A percentile compares a stretch with the other conserved stretches of the same genome.
Conservation (phyloP, 2,329 filamentous ascomycete genomes). For the Penicillium griseofulvum region DNA sequence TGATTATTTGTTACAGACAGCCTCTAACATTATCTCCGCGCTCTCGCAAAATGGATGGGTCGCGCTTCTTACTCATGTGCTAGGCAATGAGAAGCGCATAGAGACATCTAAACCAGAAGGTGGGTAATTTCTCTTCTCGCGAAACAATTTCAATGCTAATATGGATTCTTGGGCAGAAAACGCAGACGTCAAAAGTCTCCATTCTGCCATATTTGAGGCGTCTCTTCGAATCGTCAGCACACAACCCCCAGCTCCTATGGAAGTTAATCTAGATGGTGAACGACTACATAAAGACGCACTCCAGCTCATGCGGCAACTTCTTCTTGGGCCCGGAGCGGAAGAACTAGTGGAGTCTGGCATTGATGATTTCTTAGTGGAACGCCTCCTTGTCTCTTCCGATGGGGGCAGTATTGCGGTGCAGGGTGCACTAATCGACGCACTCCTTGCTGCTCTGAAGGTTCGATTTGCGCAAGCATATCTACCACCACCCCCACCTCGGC, state of each 20-base stretch:
- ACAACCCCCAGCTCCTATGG: conserved; percentile 14
- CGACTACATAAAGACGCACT: conserved; percentile 70
- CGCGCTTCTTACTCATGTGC: conserved; percentile 63
- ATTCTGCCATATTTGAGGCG: conserved; percentile 34
- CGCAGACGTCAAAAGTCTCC: conserved; percentile 31
- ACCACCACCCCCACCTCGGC: conserved; percentile 28
- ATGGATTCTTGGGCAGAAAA: conserved; percentile 20
- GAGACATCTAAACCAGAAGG: conserved; percentile 52
- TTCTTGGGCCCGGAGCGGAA: conserved; percentile 41
- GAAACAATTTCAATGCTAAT: neutral
- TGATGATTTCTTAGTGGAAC: conserved; percentile 68
- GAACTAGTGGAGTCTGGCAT: conserved; percentile 52
- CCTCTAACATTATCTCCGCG: conserved; percentile 70
- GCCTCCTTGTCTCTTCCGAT: conserved; percentile 61
- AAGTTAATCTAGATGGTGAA: conserved; percentile 54
- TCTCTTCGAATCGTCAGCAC: conserved; percentile 31
- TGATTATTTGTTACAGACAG: conserved; percentile 71
- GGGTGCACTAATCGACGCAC: conserved; percentile 73
- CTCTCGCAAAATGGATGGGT: conserved; percentile 69
- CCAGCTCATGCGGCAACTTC: conserved; percentile 57
- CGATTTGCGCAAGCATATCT: conserved; percentile 40
- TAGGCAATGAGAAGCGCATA: conserved; percentile 49
- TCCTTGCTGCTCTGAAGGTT: conserved; percentile 70
- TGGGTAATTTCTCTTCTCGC: conserved; percentile 14
- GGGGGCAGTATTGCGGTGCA: conserved; percentile 68